A percentile compares a stretch with the other conserved stretches of the same genome.
Conservation (phyloP, 352 stramenopile genomes). For the Thalassiosira livingstoniorum region DNA sequence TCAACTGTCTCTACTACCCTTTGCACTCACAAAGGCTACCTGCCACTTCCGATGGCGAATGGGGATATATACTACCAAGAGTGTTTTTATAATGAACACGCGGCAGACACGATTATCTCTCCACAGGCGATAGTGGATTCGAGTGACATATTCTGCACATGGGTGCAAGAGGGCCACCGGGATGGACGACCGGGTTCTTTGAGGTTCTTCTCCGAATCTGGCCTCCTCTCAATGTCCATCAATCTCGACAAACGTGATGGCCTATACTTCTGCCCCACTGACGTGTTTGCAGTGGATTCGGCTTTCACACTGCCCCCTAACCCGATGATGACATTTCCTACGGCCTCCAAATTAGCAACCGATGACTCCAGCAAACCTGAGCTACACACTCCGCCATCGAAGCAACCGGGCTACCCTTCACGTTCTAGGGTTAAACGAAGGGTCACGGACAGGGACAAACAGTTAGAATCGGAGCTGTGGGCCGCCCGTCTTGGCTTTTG, state of each 20-base stretch:
- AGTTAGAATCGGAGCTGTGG: not conserved
- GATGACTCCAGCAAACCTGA: no score
- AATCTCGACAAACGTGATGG: not conserved
- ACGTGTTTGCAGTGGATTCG: not conserved
- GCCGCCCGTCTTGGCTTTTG: not conserved
- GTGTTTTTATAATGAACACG: conserved; percentile 5
- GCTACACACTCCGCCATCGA: no score
- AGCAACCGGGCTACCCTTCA: no score
- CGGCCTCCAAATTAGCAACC: no score
- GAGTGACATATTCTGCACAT: not conserved
- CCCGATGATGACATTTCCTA: no score
- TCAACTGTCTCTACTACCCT: no score
- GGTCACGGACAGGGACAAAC: not conserved
- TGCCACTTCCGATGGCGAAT: conserved; percentile 6
- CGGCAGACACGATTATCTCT: not conserved
- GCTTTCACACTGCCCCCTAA: not conserved
- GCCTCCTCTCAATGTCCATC: not conserved
- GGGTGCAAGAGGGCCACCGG: not conserved
- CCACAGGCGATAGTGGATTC: not conserved
- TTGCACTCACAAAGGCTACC: conserved; percentile 14
- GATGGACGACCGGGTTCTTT: not conserved
- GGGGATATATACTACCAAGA: conserved; percentile 8
- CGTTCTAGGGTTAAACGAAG: no score
- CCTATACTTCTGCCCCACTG: not conserved
- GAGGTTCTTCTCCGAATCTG: no score